These are phyloP conservation scores for Phytopythium vexans DNA, from an alignment of 352 stramenopile genomes.

Conservation along the genomic window DNA sequence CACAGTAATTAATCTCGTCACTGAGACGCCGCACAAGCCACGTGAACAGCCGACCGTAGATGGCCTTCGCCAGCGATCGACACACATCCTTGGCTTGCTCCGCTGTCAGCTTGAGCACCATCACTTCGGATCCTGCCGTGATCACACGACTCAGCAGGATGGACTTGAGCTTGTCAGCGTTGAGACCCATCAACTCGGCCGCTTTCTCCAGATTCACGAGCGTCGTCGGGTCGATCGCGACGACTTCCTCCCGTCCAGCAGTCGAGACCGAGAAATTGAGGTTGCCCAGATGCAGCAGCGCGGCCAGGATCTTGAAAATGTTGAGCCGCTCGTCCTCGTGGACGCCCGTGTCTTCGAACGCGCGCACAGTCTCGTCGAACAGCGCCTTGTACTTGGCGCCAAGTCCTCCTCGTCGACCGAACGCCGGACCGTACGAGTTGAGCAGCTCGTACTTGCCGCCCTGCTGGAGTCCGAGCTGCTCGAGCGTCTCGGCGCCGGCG, in stretches of 20 bases:
- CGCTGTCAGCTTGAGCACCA: constrained; percentile 72
- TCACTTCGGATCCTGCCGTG: constrained; percentile 88
- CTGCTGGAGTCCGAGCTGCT: constrained; percentile 56
- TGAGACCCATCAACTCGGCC: constrained; percentile 87
- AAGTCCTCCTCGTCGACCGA: constrained; percentile 23
- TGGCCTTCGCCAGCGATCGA: constrained; percentile 94
- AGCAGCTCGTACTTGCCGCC: constrained; percentile 85
- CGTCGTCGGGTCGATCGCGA: constrained; percentile 34
- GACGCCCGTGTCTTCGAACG: constrained; percentile 76
- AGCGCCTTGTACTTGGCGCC: constrained; percentile 51
- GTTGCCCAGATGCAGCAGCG: constrained; percentile 95
- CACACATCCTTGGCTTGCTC: constrained; percentile 86
- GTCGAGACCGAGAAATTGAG: constrained; percentile 75
- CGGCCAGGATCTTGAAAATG: constrained; percentile 82
- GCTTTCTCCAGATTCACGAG: constrained; percentile 71
- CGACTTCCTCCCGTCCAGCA: constrained; percentile 33
- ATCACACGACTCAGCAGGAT: constrained; percentile 90
- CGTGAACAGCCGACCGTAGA: constrained; percentile 95
- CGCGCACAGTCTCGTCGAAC: constrained; percentile 65
- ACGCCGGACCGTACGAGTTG: constrained; percentile 73
- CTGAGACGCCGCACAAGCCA: constrained; percentile 90
- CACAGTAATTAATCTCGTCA: constrained; percentile 75
- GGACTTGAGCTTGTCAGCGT: constrained; percentile 72
- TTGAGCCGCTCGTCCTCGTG: constrained; percentile 32
- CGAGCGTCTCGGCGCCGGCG: constrained; percentile 53